Percentiles rank a stretch among this genome's conserved stretches.
Evolutionary conservation across 1,139 yeast genomes (phyloP).

Genomic region (Suhomyces maxii): DNA sequence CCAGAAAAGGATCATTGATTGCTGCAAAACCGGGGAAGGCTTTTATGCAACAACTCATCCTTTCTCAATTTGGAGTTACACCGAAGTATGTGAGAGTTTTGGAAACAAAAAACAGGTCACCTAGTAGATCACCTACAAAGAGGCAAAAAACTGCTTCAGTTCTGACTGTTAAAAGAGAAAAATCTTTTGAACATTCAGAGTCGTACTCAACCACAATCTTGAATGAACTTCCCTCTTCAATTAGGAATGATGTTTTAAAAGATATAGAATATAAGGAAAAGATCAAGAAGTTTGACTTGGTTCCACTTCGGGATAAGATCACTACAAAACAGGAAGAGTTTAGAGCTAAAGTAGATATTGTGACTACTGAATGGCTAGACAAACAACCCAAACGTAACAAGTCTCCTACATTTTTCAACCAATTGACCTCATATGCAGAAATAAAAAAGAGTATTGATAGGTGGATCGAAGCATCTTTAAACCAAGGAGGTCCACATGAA

Average conservation of each 20-base stretch:
- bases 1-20: constrained; percentile 15
- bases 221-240: constrained; percentile 48
- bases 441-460: constrained; percentile 36
- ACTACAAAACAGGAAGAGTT: constrained; percentile 20
- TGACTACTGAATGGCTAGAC: constrained; percentile 29
- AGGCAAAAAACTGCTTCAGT: constrained; percentile 5
- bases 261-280: constrained; percentile 37
- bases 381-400: constrained; percentile 21
- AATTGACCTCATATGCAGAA: constrained; percentile 28
- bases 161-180: constrained; percentile 14
- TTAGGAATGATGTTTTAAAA: constrained; percentile 41
- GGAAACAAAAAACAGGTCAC: constrained; percentile 33
- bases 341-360: constrained; percentile 18
- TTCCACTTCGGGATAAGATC: constrained; percentile 33
- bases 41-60: constrained; percentile 44
- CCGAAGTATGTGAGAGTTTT: constrained; percentile 38
- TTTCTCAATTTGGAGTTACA: constrained; percentile 30
- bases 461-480: constrained; percentile 51
- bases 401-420: constrained; percentile 39
- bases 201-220: constrained; percentile 43
- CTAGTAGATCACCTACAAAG: constrained; percentile 17
- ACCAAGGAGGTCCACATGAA: constrained; percentile 56
- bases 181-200: constrained; percentile 19
- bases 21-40: constrained; percentile 18
- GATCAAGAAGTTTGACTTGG: constrained; percentile 28